These are phyloP conservation scores for Rhizopus stolonifer DNA, from an alignment of 371 early-diverging fungal genomes.

Conservation along the genomic window DNA sequence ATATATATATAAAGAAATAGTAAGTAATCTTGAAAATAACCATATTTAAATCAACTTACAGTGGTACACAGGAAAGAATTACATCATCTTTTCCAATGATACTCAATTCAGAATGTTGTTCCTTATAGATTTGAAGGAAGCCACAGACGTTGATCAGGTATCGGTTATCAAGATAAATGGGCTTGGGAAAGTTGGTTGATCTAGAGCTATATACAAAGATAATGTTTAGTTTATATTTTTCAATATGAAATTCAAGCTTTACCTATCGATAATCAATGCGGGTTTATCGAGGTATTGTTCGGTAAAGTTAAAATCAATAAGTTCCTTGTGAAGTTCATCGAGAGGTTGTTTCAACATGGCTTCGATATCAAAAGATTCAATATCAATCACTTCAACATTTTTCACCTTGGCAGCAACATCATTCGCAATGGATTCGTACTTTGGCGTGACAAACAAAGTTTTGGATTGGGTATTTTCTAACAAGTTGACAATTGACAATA, in stretches of 20 bases:
- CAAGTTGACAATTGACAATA: constrained; percentile 18
- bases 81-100: constrained; percentile 6
- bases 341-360: constrained; percentile 3
- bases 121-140: background rate
- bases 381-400: background rate
- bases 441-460: constrained; percentile 14
- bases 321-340: background rate
- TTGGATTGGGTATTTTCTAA: constrained; percentile 25
- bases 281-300: constrained; percentile 11
- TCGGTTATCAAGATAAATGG: constrained; percentile 19
- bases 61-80: constrained; percentile 8
- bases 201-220: constrained; percentile 12
- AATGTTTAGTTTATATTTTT: too few relatives aligned
- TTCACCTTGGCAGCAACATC: background rate
- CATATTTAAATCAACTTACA: too few relatives aligned
- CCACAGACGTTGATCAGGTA: constrained; percentile 10
- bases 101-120: background rate
- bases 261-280: constrained; percentile 24
- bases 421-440: constrained; percentile 17
- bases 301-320: constrained; percentile 6
- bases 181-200: constrained; percentile 20
- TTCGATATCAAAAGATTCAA: constrained; percentile 16
- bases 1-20: too few relatives aligned
- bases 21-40: too few relatives aligned
- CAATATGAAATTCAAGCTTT: background rate